Conservation (phyloP, 768 basidiomycete genomes). For the Ramaria sp. region DNA sequence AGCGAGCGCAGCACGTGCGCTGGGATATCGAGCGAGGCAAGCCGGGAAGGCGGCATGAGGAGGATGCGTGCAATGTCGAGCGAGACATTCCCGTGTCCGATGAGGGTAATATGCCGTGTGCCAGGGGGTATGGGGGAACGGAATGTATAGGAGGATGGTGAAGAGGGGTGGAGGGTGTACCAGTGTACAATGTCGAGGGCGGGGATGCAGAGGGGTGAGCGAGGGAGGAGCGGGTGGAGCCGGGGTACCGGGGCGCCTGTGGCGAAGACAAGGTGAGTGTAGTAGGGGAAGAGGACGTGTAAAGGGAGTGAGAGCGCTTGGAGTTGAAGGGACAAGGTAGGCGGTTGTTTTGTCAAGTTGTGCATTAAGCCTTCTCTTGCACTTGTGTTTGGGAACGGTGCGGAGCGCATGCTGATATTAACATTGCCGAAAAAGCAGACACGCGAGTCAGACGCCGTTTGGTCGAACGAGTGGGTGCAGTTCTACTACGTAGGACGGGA, state of each 20-base stretch:
- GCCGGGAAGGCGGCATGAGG: slow-evolving; percentile 51
- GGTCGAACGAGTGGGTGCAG: slow-evolving; percentile 91
- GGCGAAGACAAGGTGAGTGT: slow-evolving; percentile 79
- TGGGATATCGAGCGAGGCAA: slow-evolving; percentile 73
- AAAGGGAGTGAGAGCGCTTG: slow-evolving; percentile 51
- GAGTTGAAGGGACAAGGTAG: slow-evolving; percentile 28
- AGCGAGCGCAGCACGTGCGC: slow-evolving; percentile 60
- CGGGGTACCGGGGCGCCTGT: slow-evolving; percentile 68
- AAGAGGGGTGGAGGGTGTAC: slow-evolving; percentile 86
- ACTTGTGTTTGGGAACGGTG: neutral
- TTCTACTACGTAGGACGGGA: slow-evolving; percentile 41
- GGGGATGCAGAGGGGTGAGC: slow-evolving; percentile 40
- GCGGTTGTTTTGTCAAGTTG: too few relatives aligned
- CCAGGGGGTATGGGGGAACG: slow-evolving; percentile 39
- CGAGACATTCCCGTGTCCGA: slow-evolving; percentile 93
- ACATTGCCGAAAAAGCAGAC: slow-evolving; percentile 92
- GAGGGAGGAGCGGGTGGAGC: slow-evolving; percentile 29
- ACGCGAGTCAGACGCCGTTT: slow-evolving; percentile 64
- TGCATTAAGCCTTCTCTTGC: neutral
- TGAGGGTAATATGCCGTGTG: slow-evolving; percentile 75
- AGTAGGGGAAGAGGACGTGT: slow-evolving; percentile 49
- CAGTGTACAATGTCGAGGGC: slow-evolving; percentile 86
- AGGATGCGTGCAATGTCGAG: slow-evolving; percentile 88
- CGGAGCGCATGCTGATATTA: slow-evolving; percentile 30
- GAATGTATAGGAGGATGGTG: slow-evolving; percentile 22